Evolutionary conservation across 2,329 filamentous ascomycete genomes (phyloP).

Genomic region (Fusarium multiceps): DNA sequence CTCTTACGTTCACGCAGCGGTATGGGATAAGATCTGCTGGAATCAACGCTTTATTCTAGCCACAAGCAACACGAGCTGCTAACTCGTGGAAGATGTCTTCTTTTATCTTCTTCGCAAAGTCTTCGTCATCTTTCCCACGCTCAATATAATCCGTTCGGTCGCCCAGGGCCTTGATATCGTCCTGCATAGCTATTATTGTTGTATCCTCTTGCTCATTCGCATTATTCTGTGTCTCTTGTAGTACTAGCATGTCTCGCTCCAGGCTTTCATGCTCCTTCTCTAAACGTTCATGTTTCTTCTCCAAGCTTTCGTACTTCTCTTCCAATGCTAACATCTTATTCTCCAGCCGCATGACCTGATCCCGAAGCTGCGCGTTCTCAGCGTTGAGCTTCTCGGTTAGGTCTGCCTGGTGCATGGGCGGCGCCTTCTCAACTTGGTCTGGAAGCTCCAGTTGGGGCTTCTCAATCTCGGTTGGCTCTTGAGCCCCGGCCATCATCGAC

Average conservation of each 20-base stretch:
- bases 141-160: not conserved
- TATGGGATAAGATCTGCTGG: not conserved
- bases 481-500: not conserved
- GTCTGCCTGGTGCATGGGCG: not conserved
- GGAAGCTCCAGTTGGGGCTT: not conserved
- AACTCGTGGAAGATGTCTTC: conserved; percentile 5
- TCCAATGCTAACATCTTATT: not conserved
- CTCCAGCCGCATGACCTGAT: not conserved
- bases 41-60: not conserved
- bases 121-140: not conserved
- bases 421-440: not conserved
- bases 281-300: not conserved
- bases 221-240: not conserved
- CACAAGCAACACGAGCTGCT: not conserved
- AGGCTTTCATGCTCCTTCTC: not conserved
- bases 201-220: not conserved
- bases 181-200: conserved; percentile 2
- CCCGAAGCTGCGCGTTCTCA: not conserved
- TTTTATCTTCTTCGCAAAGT: conserved; percentile 4
- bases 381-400: not conserved
- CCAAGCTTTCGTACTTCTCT: not conserved
- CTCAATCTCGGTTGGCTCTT: not conserved
- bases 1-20: not conserved
- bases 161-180: not conserved
- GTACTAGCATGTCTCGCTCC: not conserved